A percentile compares a stretch with the other conserved stretches of the same genome.
Conservation (phyloP, 106 monocot genomes). For the Dendrobium huoshanense region DNA sequence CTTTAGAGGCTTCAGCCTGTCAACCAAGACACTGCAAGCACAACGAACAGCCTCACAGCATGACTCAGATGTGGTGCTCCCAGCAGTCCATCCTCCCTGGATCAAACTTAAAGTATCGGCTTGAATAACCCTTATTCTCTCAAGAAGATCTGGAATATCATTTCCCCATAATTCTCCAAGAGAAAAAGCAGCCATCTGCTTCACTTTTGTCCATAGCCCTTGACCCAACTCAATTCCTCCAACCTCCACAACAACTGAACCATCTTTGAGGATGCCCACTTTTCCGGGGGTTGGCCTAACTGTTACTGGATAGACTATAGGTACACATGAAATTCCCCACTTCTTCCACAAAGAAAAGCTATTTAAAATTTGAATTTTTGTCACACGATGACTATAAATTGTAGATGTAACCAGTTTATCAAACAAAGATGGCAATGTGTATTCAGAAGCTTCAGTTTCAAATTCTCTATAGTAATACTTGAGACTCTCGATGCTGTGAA, state of each 20-base stretch:
- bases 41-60: conserved; percentile 79
- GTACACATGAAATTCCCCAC: conserved; percentile 66
- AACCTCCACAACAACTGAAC: conserved; percentile 77
- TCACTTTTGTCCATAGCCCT: conserved; percentile 92
- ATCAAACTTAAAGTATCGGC: conserved; percentile 78
- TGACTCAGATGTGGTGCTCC: conserved; percentile 84
- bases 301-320: conserved; percentile 32
- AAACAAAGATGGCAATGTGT: conserved; percentile 54
- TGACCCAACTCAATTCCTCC: conserved; percentile 90
- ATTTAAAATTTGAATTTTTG: conserved; percentile 48
- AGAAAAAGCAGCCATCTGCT: conserved; percentile 75
- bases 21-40: conserved; percentile 56
- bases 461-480: conserved; percentile 24
- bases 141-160: conserved; percentile 36
- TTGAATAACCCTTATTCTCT: conserved; percentile 62
- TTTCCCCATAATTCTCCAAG: conserved; percentile 47
- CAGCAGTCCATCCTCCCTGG: conserved; percentile 66
- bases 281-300: conserved; percentile 55
- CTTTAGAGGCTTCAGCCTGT: conserved; percentile 54
- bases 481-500: conserved; percentile 67
- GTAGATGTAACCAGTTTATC: conserved; percentile 29
- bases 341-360: conserved; percentile 59
- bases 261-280: conserved; percentile 70
- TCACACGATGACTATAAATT: conserved; percentile 23
- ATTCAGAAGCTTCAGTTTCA: conserved; percentile 42